A percentile compares a stretch with the other conserved stretches of the same genome.
Evolutionary conservation across 352 stramenopile genomes (phyloP).

Genomic region (Globisporangium heterothallicum): DNA sequence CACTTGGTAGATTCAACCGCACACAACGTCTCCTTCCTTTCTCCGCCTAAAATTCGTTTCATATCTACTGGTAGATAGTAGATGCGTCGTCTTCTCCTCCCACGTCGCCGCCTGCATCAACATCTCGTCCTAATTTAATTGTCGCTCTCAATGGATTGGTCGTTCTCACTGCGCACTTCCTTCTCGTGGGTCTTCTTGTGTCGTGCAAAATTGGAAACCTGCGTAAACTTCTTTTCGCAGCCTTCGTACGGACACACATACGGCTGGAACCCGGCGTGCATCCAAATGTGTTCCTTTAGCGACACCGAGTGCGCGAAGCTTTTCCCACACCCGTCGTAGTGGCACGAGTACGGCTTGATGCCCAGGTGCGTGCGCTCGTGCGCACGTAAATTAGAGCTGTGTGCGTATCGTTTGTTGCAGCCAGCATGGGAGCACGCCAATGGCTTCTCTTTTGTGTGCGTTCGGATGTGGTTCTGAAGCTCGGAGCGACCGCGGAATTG

Average conservation of each 20-base stretch:
- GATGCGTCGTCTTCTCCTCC: neutral
- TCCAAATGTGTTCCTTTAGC: slow-evolving; percentile 90
- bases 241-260: slow-evolving; percentile 88
- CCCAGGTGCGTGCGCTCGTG: slow-evolving; percentile 88
- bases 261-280: slow-evolving; percentile 87
- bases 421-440: slow-evolving; percentile 83
- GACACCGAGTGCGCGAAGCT: slow-evolving; percentile 89
- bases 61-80: slow-evolving; percentile 1
- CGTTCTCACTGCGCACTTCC: slow-evolving; percentile 46
- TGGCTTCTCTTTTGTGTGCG: slow-evolving; percentile 88
- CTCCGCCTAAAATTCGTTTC: too few species aligned
- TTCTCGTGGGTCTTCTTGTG: slow-evolving; percentile 88
- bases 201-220: slow-evolving; percentile 83
- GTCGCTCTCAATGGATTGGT: slow-evolving; percentile 45
- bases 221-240: slow-evolving; percentile 89
- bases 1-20: too few species aligned
- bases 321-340: slow-evolving; percentile 87
- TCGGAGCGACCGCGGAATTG: slow-evolving; percentile 81
- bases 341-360: slow-evolving; percentile 89
- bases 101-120: neutral
- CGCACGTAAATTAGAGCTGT: slow-evolving; percentile 88
- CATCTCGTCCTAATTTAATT: slow-evolving; percentile 13
- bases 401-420: slow-evolving; percentile 86
- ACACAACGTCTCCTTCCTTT: too few species aligned
- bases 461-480: slow-evolving; percentile 85